Percentiles rank a stretch among this genome's conserved stretches.
phyloP scores from a whole-genome alignment of 768 basidiomycete species.

The Pleurotus sapidus region DNA sequence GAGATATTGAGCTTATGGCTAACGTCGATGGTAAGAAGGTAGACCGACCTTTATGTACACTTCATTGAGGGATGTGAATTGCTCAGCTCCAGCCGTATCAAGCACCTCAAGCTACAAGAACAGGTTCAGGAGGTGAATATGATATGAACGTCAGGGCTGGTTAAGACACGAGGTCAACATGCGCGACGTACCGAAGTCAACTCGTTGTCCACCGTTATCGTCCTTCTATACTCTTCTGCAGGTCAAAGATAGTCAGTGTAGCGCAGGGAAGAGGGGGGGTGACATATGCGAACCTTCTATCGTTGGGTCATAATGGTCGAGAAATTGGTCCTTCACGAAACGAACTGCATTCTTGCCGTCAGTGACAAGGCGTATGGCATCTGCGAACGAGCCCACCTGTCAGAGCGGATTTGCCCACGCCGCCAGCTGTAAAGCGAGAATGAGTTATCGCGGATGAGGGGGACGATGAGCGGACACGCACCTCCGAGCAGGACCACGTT shows the following conservation, averaged over 20 bases:
- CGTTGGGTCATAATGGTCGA: slow-evolving; percentile 79
- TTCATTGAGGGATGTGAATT: slow-evolving; percentile 79
- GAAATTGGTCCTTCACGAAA: slow-evolving; percentile 69
- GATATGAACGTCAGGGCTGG: slow-evolving; percentile 2
- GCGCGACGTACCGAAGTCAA: slow-evolving; percentile 50
- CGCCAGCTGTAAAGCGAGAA: slow-evolving; percentile 57
- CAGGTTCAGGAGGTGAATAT: background rate
- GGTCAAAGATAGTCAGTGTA: slow-evolving; percentile 12
- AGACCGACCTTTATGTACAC: slow-evolving; percentile 69
- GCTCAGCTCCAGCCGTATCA: slow-evolving; percentile 85
- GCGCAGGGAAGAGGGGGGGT: background rate
- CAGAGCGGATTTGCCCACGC: slow-evolving; percentile 86
- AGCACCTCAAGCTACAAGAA: slow-evolving; percentile 66
- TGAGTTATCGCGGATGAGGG: slow-evolving; percentile 2
- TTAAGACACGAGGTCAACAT: slow-evolving; percentile 4
- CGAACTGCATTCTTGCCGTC: slow-evolving; percentile 40
- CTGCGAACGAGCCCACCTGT: slow-evolving; percentile 38
- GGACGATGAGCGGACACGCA: slow-evolving; percentile 25
- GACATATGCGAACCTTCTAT: slow-evolving; percentile 61
- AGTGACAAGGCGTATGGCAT: background rate
- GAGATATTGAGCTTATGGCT: background rate
- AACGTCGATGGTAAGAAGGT: background rate
- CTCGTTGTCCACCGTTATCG: slow-evolving; percentile 64
- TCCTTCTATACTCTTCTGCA: slow-evolving; percentile 69
- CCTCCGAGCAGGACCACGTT: slow-evolving; percentile 82